These are phyloP conservation scores for Daldinia grandis DNA, from an alignment of 495 filamentous ascomycete genomes.

Conservation along the genomic window DNA sequence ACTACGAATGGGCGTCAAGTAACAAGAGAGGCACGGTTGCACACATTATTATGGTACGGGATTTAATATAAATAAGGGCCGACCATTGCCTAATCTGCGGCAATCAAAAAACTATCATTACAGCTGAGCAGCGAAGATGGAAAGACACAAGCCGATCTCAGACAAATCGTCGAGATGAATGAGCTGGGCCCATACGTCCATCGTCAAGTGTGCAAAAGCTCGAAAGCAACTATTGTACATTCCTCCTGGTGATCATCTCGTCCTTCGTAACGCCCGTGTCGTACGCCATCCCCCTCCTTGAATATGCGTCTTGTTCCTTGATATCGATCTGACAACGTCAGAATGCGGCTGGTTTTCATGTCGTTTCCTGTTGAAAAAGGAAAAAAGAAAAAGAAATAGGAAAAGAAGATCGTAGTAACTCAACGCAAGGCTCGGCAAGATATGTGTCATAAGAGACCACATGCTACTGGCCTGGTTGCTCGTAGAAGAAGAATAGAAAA, in stretches of 20 bases:
- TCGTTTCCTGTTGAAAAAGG: background rate
- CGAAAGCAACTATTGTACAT: background rate
- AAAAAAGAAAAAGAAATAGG: background rate
- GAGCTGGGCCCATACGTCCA: background rate
- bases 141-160: background rate
- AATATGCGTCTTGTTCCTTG: background rate
- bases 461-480: background rate
- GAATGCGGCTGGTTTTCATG: background rate
- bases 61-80: background rate
- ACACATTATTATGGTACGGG: background rate
- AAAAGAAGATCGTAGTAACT: background rate
- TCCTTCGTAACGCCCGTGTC: background rate
- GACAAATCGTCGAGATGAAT: background rate
- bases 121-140: background rate
- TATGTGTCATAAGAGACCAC: background rate
- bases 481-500: conserved; percentile 1
- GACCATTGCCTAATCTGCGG: background rate
- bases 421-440: background rate
- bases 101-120: background rate
- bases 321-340: background rate
- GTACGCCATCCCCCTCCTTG: background rate
- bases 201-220: background rate
- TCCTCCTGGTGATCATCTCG: background rate
- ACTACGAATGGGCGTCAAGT: background rate
- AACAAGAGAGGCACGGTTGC: background rate